Conservation (phyloP, 129 eudicot species). For the Lonicera japonica region DNA sequence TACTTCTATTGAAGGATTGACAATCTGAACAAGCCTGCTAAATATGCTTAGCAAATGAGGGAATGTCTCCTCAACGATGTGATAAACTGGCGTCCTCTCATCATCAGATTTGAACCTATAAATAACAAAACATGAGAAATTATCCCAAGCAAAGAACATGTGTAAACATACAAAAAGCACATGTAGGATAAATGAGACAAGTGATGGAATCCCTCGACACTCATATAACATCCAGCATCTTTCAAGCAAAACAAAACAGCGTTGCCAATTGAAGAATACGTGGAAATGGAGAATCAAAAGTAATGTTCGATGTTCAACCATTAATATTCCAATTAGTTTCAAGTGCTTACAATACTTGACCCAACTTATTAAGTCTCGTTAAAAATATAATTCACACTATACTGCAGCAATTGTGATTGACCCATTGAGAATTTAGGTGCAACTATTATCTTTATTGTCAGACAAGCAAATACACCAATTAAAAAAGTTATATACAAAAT, state of each 20-base stretch:
- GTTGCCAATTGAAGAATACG: too few species aligned
- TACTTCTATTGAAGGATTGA: slow-evolving; percentile 68
- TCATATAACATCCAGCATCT: too few species aligned
- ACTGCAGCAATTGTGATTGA: neutral
- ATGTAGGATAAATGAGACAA: too few species aligned
- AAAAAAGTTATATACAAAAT: too few species aligned
- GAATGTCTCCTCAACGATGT: slow-evolving; percentile 86
- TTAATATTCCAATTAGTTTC: too few species aligned
- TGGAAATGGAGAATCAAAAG: too few species aligned
- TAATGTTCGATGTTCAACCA: too few species aligned
- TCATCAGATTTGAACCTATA: slow-evolving; percentile 96
- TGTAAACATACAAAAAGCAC: neutral
- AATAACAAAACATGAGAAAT: slow-evolving; percentile 9
- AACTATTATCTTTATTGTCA: neutral
- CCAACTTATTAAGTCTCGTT: too few species aligned
- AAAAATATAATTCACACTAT: neutral
- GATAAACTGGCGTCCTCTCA: slow-evolving; percentile 81
- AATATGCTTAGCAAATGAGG: slow-evolving; percentile 74
- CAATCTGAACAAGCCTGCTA: slow-evolving; percentile 74
- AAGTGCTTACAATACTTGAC: too few species aligned
- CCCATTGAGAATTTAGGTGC: neutral
- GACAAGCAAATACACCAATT: neutral
- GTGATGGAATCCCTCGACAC: too few species aligned
- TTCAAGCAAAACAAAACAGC: too few species aligned
- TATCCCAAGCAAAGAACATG: neutral